Evolutionary conservation across 2,329 filamentous ascomycete genomes (phyloP).

Genomic region (Bipolaris bicolor): DNA sequence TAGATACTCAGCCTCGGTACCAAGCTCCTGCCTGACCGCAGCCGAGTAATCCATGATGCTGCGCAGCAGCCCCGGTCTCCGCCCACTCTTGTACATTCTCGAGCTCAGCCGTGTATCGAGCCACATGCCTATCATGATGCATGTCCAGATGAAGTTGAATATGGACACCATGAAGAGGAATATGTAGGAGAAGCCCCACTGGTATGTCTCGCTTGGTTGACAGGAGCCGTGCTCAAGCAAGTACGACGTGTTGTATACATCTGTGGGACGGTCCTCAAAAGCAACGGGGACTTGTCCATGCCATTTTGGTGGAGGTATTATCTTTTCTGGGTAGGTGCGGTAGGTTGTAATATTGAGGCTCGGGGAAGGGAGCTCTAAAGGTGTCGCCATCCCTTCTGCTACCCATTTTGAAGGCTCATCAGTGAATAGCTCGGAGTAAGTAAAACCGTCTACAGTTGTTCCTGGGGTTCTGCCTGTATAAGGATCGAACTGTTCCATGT

Average conservation of each 20-base stretch:
- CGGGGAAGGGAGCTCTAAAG: not conserved
- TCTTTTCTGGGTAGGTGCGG: not conserved
- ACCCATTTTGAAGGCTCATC: not conserved
- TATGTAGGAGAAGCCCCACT: slow-evolving; percentile 47
- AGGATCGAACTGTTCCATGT: not conserved
- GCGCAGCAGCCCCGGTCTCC: slow-evolving; percentile 37
- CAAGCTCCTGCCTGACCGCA: slow-evolving; percentile 39
- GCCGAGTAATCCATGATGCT: slow-evolving; percentile 37
- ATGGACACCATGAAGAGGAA: slow-evolving; percentile 45
- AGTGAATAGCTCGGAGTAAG: not conserved
- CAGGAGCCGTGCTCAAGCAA: slow-evolving; percentile 35
- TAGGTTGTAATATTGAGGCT: slow-evolving; percentile 6
- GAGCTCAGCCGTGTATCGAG: slow-evolving; percentile 35
- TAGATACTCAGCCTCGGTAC: slow-evolving; percentile 22
- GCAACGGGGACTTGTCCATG: not conserved
- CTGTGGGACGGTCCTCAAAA: slow-evolving; percentile 18
- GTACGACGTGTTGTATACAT: slow-evolving; percentile 25
- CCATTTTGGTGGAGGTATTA: not conserved
- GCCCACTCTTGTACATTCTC: slow-evolving; percentile 39
- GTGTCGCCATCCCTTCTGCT: not conserved
- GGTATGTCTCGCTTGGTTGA: slow-evolving; percentile 41
- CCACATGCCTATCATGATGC: slow-evolving; percentile 45
- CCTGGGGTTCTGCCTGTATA: not conserved
- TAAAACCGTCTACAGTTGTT: not conserved
- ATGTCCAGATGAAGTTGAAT: slow-evolving; percentile 43